These are phyloP conservation scores for Cystobasidium slooffiae DNA, from an alignment of 1,284 basidiomycete genomes.

Conservation along the genomic window DNA sequence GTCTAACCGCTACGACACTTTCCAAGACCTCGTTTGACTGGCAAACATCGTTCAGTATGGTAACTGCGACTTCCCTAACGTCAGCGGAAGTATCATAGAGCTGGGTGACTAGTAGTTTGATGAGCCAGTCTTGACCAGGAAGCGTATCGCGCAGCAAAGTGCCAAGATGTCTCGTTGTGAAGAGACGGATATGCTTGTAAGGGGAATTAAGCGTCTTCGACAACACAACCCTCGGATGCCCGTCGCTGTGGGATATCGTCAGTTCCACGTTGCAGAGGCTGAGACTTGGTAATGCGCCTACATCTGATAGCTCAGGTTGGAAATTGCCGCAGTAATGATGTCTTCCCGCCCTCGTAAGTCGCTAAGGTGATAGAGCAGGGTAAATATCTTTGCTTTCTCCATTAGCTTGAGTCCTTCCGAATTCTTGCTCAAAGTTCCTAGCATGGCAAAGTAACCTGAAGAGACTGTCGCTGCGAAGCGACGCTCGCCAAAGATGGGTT, in stretches of 20 bases:
- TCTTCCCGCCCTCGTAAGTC: conserved; percentile 90
- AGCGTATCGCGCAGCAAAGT: conserved; percentile 44
- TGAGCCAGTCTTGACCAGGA: conserved; percentile 76
- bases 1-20: conserved; percentile 90
- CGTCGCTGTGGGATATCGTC: conserved; percentile 67
- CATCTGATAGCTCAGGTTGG: conserved; percentile 88
- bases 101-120: conserved; percentile 88
- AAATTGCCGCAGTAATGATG: conserved; percentile 85
- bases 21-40: conserved; percentile 75
- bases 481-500: conserved; percentile 83
- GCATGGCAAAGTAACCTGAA: conserved; percentile 93
- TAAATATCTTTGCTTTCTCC: conserved; percentile 90
- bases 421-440: conserved; percentile 84
- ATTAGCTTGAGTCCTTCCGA: conserved; percentile 85
- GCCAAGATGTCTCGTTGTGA: conserved; percentile 87
- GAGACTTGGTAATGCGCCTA: conserved; percentile 58
- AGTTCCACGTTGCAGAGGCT: background rate
- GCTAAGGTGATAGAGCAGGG: conserved; percentile 89
- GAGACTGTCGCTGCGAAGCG: conserved; percentile 82
- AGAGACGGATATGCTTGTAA: conserved; percentile 86
- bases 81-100: conserved; percentile 89
- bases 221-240: conserved; percentile 85
- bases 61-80: conserved; percentile 86
- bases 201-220: conserved; percentile 92
- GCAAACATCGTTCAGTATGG: conserved; percentile 86